Base-by-base conservation (phyloP, 176 grass and related monocot genomes). In the Triticum dicoccoides region DNA sequence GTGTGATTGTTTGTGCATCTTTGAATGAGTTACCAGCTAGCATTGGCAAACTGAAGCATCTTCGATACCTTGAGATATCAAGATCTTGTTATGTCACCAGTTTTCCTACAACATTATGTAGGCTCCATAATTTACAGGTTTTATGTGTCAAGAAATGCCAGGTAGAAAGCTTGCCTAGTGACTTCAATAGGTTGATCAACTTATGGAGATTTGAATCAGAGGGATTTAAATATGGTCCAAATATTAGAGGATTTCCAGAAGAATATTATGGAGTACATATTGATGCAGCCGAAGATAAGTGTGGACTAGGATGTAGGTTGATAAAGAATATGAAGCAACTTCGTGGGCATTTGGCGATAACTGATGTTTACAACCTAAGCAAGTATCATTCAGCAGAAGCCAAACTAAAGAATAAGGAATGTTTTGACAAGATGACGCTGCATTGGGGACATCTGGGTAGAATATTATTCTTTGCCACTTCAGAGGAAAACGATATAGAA, bases 51-150 rank as follows among this genome's bases (percentile, higher is more conserved):
- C 3, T 71, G 76, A 80, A 71, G 11, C 76, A 45, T 33, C 84
- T 86, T 32, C 65, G 65, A 2, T 80, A 45, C 84, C 13, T 86
- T 69, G 0, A 69, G 3, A 61, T 56, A 2, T 8, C 4, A 0
- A 0, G 0, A 2, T 0, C 1, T 2, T 11, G 12, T 27, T 0
- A 0, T 54, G 7, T 25, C 11, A 41, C 9, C 5, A 45, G 5
- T 0, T 3, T 86, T 6, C 75, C 84, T 7, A 0, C 23, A 2
- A 1, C 3, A 1, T 6, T 79, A 0, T 71, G 0, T 70, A 17
- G 9, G 34, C 84, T 79, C 9, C 71, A 80, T 23, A 71, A 71
- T n/a, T 25, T 80, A 9, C 76, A 80, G 11, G 9, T 11, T 61
- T 14, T 80, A 2, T 1, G 9, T 17, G 1, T 20, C 3, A 0